Base-by-base conservation (phyloP, 106 monocot genomes). In the Amphibolis antarctica region DNA sequence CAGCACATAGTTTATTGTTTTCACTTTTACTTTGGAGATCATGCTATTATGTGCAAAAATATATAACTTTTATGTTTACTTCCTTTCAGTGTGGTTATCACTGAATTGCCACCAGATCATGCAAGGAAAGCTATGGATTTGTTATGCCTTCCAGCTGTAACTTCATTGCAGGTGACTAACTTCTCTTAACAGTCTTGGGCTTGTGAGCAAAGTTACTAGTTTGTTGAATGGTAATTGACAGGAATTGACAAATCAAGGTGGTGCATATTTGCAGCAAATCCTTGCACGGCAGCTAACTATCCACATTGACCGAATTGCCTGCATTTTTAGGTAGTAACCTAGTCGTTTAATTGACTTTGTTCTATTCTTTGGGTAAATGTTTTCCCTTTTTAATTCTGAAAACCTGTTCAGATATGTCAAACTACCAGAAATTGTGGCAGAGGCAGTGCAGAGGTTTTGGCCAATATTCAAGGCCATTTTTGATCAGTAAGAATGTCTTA, bases 281-380 rank as follows among this genome's bases (percentile, higher is more conserved):
- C 76, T 84, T 17, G 86, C 84, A 64, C 72, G 82, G 0, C 96
- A 96, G 66, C 57, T 96, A 27, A 90, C 86, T 30, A 28, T 90
- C 66, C 89, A 96, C 70, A 96, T 96, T 47, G 90, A 96, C 58
- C 77, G 96, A 44, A 70, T 96, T 51, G 81, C 83, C 28, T 86
- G 86, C 66, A 90, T 86, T 74, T 90, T 90, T 74, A 84, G 96
- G 96, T 90, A 57, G 45, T 26, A 10, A 45, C 31, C 1, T 60
- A 53, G 4, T 56, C 15, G 26, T 31, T 28, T 45, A 0, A 0
- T 26, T 45, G 11, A 61, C 30, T 42, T 9, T 57, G 42, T 43
- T 61, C 14, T 44, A 61, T 61, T 44, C 9, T 18, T 20, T 24
- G 12, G 24, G 23, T 14, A 14, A 46, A 3, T 51, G 18, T 5